These are phyloP conservation scores for Malassezia equina DNA, from an alignment of 1,284 basidiomycete genomes.

Conservation along the genomic window DNA sequence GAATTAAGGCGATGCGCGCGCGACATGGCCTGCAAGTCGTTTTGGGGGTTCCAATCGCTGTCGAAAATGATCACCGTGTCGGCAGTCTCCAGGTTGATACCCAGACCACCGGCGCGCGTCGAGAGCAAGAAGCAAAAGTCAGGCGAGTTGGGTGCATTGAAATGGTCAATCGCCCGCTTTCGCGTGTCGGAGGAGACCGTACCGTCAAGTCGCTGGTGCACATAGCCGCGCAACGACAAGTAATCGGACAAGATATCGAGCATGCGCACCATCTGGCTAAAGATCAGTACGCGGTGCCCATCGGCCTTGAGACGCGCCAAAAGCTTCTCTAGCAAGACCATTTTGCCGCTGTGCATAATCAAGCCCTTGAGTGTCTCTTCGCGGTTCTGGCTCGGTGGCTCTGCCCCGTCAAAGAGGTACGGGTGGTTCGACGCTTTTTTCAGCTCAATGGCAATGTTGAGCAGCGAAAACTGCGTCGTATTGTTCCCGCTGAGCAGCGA, in stretches of 20 bases:
- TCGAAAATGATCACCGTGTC: conserved; percentile 99
- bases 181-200: conserved; percentile 66
- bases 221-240: conserved; percentile 77
- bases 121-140: conserved; percentile 52
- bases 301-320: conserved; percentile 50
- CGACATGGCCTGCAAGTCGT: conserved; percentile 99
- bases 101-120: conserved; percentile 45
- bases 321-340: conserved; percentile 52
- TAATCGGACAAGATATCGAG: conserved; percentile 97
- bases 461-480: conserved; percentile 68
- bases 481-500: conserved; percentile 72
- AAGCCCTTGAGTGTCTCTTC: conserved; percentile 60
- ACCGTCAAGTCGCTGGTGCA: conserved; percentile 68
- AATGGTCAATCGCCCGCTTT: conserved; percentile 72
- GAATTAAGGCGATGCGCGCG: conserved; percentile 55
- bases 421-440: conserved; percentile 66
- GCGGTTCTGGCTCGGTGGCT: conserved; percentile 61
- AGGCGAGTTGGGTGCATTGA: conserved; percentile 63
- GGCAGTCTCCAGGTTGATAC: conserved; percentile 61
- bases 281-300: conserved; percentile 51
- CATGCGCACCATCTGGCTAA: conserved; percentile 97
- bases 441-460: conserved; percentile 48
- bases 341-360: conserved; percentile 52
- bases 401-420: conserved; percentile 92
- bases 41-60: conserved; percentile 79